Conservation (phyloP, 257 asterid genomes). For the Nicotiana obtusifolia region DNA sequence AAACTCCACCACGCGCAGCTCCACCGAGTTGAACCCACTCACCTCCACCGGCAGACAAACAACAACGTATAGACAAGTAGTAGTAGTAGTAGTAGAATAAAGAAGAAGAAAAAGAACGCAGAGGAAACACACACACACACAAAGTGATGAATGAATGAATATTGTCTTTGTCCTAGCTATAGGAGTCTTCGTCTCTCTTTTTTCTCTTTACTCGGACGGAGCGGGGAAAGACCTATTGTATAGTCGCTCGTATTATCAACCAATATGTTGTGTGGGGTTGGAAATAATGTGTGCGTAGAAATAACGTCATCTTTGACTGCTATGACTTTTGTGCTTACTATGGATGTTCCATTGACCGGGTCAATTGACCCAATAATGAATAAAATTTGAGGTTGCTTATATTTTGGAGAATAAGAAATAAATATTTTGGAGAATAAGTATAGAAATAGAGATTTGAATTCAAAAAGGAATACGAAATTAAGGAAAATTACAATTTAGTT, state of each 20-base stretch:
- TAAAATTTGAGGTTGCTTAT: neutral
- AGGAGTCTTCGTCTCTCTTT: neutral
- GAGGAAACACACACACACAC: neutral
- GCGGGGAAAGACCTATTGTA: neutral
- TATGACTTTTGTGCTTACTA: neutral
- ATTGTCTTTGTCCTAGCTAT: neutral
- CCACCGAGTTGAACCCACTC: neutral
- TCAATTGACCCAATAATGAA: neutral
- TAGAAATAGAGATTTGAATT: neutral
- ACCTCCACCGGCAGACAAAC: no score
- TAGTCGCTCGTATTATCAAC: neutral
- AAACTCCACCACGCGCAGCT: neutral
- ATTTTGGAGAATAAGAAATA: no score
- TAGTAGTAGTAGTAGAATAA: neutral
- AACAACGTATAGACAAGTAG: neutral
- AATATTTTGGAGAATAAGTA: no score
- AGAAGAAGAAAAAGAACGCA: neutral
- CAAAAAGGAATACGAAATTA: neutral
- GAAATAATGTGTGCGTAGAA: neutral
- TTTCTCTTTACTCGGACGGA: neutral
- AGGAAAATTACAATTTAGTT: neutral
- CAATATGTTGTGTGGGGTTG: neutral
- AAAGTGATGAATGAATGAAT: neutral
- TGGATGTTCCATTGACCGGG: neutral
- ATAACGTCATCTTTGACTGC: neutral